Conservation (phyloP, 129 eudicot species). For the Sambucus nigra region DNA sequence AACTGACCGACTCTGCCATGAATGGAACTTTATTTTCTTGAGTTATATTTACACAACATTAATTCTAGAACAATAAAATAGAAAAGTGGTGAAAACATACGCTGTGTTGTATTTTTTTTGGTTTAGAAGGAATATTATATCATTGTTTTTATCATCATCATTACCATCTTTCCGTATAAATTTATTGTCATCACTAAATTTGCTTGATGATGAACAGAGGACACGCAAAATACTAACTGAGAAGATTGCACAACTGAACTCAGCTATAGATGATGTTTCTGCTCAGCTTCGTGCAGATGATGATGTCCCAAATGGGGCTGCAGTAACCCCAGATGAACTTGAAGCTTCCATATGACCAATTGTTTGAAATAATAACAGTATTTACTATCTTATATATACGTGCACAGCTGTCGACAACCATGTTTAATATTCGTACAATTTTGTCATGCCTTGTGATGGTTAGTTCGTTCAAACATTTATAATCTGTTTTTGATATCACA, state of each 20-base stretch:
- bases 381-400: not conserved
- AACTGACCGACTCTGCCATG: no score
- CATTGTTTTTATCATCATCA: no score
- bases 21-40: no score
- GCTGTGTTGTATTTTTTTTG: no score
- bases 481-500: no score
- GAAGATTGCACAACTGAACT: constrained; percentile 64
- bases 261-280: constrained; percentile 62
- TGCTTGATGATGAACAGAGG: constrained; percentile 23
- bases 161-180: not conserved
- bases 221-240: constrained; percentile 52
- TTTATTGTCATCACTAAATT: not conserved
- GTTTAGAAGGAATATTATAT: no score
- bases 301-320: constrained; percentile 36
- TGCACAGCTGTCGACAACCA: not conserved
- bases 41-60: no score
- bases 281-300: constrained; percentile 37
- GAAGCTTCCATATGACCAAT: constrained; percentile 18
- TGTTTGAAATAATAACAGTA: not conserved
- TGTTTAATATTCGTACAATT: not conserved
- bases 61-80: no score
- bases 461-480: not conserved
- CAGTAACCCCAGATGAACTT: constrained; percentile 40
- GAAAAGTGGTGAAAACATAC: no score
- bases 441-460: not conserved